These are phyloP conservation scores for Zoysia matrella DNA, from an alignment of 202 grass and related monocot genomes.

Conservation along the genomic window DNA sequence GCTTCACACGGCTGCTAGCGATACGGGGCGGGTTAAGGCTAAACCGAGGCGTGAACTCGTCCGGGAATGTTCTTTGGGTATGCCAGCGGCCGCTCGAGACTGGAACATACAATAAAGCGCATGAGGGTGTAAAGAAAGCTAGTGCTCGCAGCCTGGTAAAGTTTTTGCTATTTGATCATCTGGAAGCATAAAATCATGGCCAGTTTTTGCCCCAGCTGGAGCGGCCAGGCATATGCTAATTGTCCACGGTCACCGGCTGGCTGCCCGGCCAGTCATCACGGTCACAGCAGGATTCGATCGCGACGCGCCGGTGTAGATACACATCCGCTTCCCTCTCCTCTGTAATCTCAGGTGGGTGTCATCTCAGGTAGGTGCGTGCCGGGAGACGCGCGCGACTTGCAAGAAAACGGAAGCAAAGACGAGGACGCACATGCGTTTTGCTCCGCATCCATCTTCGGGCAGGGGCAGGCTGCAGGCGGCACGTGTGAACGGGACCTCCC, in stretches of 20 bases:
- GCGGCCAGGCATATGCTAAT: conserved; percentile 4
- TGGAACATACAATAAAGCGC: too few relatives aligned
- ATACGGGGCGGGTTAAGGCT: not conserved
- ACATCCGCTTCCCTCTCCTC: not conserved
- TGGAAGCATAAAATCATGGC: not conserved
- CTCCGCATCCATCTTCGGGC: not conserved
- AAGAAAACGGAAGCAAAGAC: not conserved
- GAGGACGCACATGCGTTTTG: not conserved
- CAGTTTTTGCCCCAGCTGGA: not conserved
- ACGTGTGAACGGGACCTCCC: conserved; percentile 35
- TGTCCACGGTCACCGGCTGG: not conserved
- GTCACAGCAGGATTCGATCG: not conserved
- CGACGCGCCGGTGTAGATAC: not conserved
- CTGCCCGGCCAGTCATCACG: not conserved
- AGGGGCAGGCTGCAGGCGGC: not conserved
- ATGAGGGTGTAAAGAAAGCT: not conserved
- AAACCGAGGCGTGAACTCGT: not conserved
- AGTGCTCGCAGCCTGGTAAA: not conserved
- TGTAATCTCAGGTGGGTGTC: too few relatives aligned
- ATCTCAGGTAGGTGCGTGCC: too few relatives aligned
- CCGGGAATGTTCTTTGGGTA: too few relatives aligned
- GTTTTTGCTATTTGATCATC: not conserved
- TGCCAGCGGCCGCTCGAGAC: not conserved
- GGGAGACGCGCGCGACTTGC: not conserved
- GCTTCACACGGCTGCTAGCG: not conserved